Evolutionary conservation across 495 filamentous ascomycete genomes (phyloP).

Genomic region (Aspergillus haitiensis): DNA sequence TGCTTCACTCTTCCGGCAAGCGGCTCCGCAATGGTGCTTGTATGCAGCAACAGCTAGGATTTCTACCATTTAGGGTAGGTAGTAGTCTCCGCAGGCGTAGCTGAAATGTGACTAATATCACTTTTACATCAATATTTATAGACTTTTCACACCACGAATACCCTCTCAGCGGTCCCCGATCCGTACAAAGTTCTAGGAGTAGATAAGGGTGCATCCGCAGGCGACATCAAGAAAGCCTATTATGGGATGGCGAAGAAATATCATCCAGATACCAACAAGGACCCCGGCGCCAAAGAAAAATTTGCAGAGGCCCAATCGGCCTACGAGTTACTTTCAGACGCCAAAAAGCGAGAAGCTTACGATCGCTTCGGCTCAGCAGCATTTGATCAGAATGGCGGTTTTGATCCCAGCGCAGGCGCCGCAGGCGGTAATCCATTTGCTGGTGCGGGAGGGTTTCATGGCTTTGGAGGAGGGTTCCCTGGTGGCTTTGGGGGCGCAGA

Average conservation of each 20-base stretch:
- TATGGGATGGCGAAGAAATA: constrained; percentile 98
- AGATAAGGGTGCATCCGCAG: constrained; percentile 68
- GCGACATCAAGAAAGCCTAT: constrained; percentile 97
- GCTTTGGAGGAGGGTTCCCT: constrained; percentile 55
- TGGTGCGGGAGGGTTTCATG: constrained; percentile 50
- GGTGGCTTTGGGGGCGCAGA: constrained; percentile 59
- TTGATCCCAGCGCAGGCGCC: constrained; percentile 66
- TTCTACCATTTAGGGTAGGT: constrained; percentile 36
- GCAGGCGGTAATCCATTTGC: constrained; percentile 62
- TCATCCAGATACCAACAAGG: constrained; percentile 98
- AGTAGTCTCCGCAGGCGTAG: neutral
- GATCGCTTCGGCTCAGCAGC: constrained; percentile 86
- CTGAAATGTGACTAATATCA: constrained; percentile 10
- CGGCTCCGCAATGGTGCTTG: constrained; percentile 24
- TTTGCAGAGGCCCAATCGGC: constrained; percentile 89
- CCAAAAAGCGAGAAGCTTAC: constrained; percentile 86
- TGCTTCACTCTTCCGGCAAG: constrained; percentile 26
- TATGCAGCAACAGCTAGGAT: constrained; percentile 18
- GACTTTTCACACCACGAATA: constrained; percentile 74
- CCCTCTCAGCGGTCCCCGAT: constrained; percentile 64
- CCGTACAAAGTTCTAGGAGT: constrained; percentile 90
- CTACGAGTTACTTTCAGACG: constrained; percentile 88
- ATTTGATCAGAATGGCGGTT: constrained; percentile 75
- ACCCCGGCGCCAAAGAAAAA: constrained; percentile 84
- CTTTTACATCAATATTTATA: constrained; percentile 32